Evolutionary conservation across 2,329 filamentous ascomycete genomes (phyloP), one percentile per base, ranked within the genome.

Genomic region (Aureobasidium sp.): DNA sequence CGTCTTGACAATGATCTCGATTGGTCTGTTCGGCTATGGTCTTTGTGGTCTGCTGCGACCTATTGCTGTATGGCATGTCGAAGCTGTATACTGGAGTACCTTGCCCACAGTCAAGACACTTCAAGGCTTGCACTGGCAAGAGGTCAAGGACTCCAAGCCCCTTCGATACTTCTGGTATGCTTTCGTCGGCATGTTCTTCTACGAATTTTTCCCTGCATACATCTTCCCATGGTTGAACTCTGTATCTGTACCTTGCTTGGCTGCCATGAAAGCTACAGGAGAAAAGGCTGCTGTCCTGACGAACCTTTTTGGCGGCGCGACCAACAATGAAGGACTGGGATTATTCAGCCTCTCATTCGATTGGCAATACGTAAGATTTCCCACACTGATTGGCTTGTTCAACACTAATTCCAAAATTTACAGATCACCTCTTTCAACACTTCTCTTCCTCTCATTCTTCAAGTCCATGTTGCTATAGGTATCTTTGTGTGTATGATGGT

Each of bases 141-240:
- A 77, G 0, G 20, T 82, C 34, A 80, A 79, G 67, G 72, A 76
- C 64, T 81, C 79, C 0, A 81, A 81, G 65, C 81, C 80, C 0
- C 71, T 84, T 0, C 72, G 79, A 6, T 77, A 73, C 59, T 84
- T 84, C 67, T 83, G 80, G 79, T 81, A 79, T 67, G 73, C 74
- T 41, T 81, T 81, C 55, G 67, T 65, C 0, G 75, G 73, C 67
- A 83, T 83, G 78, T 77, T 76, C 14, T 41, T 75, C 14, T 84
- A 80, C 63, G 81, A 84, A 65, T 78, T 80, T 64, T 76, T 84
- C 34, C 81, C 82, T 0, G 80, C 80, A 2, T 84, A 84, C 62
- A 80, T 84, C 44, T 81, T 76, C 58, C 79, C 81, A 0, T 83
- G 79, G 79, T 75, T 84, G 11, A 83, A 82, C 67, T 80, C 79